Conservation (phyloP, 2,329 filamentous ascomycete species). For the Seiridium cupressi region DNA sequence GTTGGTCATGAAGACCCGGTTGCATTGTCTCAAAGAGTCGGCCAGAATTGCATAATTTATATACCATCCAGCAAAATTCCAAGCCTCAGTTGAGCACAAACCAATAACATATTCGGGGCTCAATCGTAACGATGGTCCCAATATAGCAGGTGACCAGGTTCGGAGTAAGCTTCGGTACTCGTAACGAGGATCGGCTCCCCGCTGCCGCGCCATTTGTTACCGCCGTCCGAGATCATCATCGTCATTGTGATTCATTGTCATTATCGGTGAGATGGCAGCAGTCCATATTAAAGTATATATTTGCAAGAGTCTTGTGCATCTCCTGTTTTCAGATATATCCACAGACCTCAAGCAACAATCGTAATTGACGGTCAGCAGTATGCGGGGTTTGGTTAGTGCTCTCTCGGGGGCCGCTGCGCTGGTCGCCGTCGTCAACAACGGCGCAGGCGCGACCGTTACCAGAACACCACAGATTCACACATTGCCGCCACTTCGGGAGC, state of each 20-base stretch:
- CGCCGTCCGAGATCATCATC: not conserved
- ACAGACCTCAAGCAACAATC: too few relatives aligned
- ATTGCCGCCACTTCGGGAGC: conserved; percentile 41
- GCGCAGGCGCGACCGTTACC: not conserved
- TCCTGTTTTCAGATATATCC: too few relatives aligned
- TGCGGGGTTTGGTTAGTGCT: not conserved
- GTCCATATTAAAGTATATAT: too few relatives aligned
- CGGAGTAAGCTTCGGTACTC: not conserved
- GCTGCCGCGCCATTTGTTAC: not conserved
- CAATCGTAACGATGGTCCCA: not conserved
- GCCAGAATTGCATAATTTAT: too few relatives aligned
- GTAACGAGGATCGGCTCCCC: not conserved
- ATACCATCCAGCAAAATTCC: too few relatives aligned
- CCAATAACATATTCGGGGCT: not conserved
- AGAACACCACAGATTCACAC: conserved; percentile 32
- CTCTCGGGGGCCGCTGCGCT: not conserved
- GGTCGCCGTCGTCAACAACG: not conserved
- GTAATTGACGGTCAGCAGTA: not conserved
- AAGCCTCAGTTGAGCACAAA: not conserved
- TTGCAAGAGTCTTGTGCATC: too few relatives aligned
- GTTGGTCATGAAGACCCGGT: too few relatives aligned
- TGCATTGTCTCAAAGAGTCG: too few relatives aligned
- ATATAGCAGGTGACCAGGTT: not conserved
- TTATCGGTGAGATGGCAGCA: too few relatives aligned
- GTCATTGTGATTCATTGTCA: too few relatives aligned